phyloP scores from a whole-genome alignment of 2,329 filamentous ascomycete genomes.

The Talaromyces sp. region DNA sequence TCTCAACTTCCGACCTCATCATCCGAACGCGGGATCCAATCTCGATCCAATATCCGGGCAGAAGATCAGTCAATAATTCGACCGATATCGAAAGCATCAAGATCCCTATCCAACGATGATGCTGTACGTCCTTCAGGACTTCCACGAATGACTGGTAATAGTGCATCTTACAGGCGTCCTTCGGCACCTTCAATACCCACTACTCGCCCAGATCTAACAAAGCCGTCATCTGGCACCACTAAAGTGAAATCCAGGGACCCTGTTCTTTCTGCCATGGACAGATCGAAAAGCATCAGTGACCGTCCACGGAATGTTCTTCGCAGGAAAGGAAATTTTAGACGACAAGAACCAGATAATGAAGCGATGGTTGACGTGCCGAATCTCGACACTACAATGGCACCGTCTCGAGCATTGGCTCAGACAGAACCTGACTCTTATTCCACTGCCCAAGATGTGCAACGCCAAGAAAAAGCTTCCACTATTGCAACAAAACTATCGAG shows the following conservation, averaged over 20 bases:
- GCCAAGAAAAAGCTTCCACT: conserved; percentile 10
- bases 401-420: not conserved
- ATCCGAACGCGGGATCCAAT: conserved; percentile 27
- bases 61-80: conserved; percentile 21
- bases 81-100: conserved; percentile 23
- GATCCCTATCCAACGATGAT: conserved; percentile 24
- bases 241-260: not conserved
- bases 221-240: not conserved
- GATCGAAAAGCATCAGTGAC: conserved; percentile 23
- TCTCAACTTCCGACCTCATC: conserved; percentile 28
- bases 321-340: conserved; percentile 35
- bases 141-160: conserved; percentile 29
- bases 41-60: conserved; percentile 29
- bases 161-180: conserved; percentile 18
- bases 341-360: conserved; percentile 30
- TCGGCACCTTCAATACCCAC: conserved; percentile 14
- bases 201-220: not conserved
- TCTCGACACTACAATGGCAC: not conserved
- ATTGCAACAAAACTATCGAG: conserved; percentile 20
- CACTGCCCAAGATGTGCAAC: conserved; percentile 8
- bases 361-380: not conserved
- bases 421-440: conserved; percentile 1
- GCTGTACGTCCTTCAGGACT: conserved; percentile 29
- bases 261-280: conserved; percentile 19
- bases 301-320: conserved; percentile 40